Evolutionary conservation across 441 rosid genomes (phyloP).

Genomic region (Gossypium gossypioides): DNA sequence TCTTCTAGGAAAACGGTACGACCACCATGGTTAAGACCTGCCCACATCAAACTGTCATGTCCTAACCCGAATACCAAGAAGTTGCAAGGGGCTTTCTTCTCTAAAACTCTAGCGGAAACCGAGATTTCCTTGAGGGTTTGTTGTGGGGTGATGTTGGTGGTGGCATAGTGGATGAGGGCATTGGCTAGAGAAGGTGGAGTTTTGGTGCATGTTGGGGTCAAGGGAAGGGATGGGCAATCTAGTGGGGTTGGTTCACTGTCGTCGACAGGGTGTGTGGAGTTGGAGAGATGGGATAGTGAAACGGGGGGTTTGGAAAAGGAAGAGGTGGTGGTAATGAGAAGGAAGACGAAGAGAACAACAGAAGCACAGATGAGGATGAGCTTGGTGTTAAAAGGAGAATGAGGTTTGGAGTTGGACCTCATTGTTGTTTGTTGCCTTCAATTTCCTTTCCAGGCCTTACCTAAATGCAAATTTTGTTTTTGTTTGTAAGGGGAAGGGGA

Average conservation of each 20-base stretch:
- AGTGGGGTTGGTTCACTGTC: not conserved
- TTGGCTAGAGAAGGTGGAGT: constrained; percentile 45
- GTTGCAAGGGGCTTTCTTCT: constrained; percentile 54
- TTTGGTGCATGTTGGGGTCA: constrained; percentile 35
- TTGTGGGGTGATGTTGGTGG: constrained; percentile 55
- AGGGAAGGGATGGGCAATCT: constrained; percentile 35
- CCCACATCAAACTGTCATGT: constrained; percentile 66
- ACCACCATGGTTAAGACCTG: constrained; percentile 58
- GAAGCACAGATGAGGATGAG: constrained; percentile 37
- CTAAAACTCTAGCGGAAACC: constrained; percentile 40
- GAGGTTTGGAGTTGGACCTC: constrained; percentile 43
- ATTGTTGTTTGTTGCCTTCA: constrained; percentile 19
- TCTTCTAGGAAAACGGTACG: constrained; percentile 59
- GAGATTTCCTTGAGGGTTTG: constrained; percentile 56
- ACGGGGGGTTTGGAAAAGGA: constrained; percentile 24
- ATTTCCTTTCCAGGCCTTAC: not conserved
- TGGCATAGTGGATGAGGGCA: constrained; percentile 50
- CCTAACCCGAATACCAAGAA: constrained; percentile 68
- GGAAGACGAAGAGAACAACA: constrained; percentile 43
- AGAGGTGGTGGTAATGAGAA: constrained; percentile 33
- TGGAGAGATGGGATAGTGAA: constrained; percentile 22
- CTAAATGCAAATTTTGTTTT: not conserved
- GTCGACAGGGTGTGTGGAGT: constrained; percentile 17
- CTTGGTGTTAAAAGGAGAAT: constrained; percentile 41
- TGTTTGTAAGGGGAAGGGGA: not conserved